A percentile compares a stretch with the other conserved stretches of the same genome.
Evolutionary conservation across 2,329 filamentous ascomycete species (phyloP).

Genomic region (Arthroderma sp.): DNA sequence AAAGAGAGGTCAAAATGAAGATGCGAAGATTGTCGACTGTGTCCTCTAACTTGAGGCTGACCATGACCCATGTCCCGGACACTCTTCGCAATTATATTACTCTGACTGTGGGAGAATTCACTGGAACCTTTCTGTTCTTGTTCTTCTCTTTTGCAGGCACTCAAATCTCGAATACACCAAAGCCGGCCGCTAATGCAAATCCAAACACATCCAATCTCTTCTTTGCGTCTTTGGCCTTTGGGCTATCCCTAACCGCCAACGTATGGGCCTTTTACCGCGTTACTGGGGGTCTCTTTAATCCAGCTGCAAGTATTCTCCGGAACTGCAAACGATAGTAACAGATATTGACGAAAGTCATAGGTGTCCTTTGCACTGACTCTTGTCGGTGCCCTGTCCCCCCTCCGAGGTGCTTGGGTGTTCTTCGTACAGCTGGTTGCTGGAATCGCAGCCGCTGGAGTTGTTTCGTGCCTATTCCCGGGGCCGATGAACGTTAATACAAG

Average conservation of each 20-base stretch:
- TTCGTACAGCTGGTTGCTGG: conserved; percentile 45
- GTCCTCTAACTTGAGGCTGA: too few species aligned
- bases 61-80: too few species aligned
- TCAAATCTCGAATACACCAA: conserved; percentile 30
- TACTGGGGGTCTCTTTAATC: conserved; percentile 39
- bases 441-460: conserved; percentile 46
- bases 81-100: too few species aligned
- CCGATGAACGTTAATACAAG: conserved; percentile 41
- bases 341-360: conserved; percentile 12
- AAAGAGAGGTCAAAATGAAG: too few species aligned
- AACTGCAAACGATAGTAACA: background rate
- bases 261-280: conserved; percentile 42
- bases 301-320: conserved; percentile 23
- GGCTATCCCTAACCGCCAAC: conserved; percentile 37
- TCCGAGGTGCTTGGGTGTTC: conserved; percentile 41
- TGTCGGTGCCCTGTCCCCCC: conserved; percentile 40
- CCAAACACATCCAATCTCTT: conserved; percentile 20
- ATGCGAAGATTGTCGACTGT: too few species aligned
- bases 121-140: conserved; percentile 39
- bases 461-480: conserved; percentile 45
- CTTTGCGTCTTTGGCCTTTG: conserved; percentile 32
- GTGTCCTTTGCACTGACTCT: conserved; percentile 47
- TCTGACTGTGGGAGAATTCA: conserved; percentile 31
- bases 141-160: conserved; percentile 36
- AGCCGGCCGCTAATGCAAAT: conserved; percentile 2